Percentiles rank a stretch among this genome's conserved stretches.
phyloP scores from a whole-genome alignment of 164 flowering plant genomes.

The Annona cherimola region DNA sequence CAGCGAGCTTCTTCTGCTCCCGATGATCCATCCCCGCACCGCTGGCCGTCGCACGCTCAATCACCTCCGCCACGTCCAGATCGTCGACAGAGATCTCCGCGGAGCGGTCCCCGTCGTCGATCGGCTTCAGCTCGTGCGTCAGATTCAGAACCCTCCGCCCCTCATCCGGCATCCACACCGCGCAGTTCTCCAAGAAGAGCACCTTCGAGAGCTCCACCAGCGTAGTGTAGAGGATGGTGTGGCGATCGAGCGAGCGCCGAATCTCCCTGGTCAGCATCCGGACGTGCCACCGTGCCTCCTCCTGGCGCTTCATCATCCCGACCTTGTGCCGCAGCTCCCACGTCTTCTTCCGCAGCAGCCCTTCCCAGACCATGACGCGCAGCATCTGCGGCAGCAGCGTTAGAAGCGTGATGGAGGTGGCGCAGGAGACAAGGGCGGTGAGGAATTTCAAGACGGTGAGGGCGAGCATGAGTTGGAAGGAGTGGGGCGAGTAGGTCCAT shows the following conservation, averaged over 20 bases:
- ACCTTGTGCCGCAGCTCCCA: no score
- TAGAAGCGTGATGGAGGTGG: conserved; percentile 14
- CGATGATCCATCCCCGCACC: conserved; percentile 10
- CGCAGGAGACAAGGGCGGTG: conserved; percentile 27
- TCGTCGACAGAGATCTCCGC: conserved; percentile 11
- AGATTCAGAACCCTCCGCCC: background rate
- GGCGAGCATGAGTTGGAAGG: no score
- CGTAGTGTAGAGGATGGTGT: conserved; percentile 18
- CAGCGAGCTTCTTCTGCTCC: no score
- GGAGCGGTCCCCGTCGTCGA: background rate
- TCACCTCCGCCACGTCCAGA: conserved; percentile 13
- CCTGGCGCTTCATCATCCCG: no score
- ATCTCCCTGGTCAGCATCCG: no score
- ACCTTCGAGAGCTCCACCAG: conserved; percentile 22
- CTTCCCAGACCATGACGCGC: conserved; percentile 17
- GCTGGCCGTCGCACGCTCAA: conserved; percentile 2
- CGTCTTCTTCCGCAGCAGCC: no score
- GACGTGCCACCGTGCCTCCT: no score
- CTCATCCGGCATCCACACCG: conserved; percentile 22
- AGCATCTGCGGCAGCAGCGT: conserved; percentile 7
- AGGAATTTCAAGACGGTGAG: no score
- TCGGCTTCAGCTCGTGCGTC: conserved; percentile 14
- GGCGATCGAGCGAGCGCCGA: no score
- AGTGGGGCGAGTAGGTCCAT: no score
- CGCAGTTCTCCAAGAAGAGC: conserved; percentile 15